Evolutionary conservation across 805 yeast genomes (phyloP).

Genomic region (Clavispora carvajalis): DNA sequence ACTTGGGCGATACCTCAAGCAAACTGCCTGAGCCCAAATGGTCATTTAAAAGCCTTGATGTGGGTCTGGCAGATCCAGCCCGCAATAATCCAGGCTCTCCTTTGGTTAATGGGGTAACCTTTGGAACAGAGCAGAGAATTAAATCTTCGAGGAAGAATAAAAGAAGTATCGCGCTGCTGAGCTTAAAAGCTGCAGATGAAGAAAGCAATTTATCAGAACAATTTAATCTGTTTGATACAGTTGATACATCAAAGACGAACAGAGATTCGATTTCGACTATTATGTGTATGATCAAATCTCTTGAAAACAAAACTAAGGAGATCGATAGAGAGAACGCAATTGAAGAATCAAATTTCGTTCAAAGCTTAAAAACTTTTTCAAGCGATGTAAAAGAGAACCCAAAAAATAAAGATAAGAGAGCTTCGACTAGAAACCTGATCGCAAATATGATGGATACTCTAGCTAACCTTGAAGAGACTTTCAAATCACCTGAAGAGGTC

Average conservation of each 20-base stretch:
- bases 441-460: slow-evolving; percentile 14
- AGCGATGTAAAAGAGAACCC: background rate
- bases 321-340: background rate
- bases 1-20: slow-evolving; percentile 5
- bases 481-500: background rate
- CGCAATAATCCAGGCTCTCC: background rate
- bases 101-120: slow-evolving; percentile 2
- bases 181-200: background rate
- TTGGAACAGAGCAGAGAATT: slow-evolving; percentile 5
- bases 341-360: background rate
- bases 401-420: background rate
- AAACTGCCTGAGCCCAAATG: slow-evolving; percentile 3
- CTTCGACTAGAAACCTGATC: slow-evolving; percentile 7
- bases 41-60: background rate
- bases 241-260: background rate
- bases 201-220: background rate
- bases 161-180: background rate
- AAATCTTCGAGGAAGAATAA: background rate
- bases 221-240: too few species aligned
- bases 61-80: background rate
- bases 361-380: background rate
- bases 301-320: background rate
- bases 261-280: slow-evolving; percentile 3
- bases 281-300: slow-evolving; percentile 3
- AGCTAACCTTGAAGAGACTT: slow-evolving; percentile 7